Conservation (phyloP, 2,329 filamentous ascomycete genomes). For the Exophiala oligosperma region DNA sequence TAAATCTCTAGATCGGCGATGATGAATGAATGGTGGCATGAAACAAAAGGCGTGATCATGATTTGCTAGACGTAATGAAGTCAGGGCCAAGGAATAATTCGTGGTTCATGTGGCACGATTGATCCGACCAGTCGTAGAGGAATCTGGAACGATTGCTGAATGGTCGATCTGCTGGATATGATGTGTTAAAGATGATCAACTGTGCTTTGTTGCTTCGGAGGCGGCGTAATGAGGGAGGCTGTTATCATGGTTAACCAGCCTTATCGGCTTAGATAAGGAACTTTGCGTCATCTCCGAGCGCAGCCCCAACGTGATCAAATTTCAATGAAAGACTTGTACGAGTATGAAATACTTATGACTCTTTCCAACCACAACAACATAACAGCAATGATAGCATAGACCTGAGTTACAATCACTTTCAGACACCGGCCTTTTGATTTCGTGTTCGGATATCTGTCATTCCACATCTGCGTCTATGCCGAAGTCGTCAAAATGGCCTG, state of each 20-base stretch:
- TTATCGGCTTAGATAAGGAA: slow-evolving; percentile 1
- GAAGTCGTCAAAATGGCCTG: slow-evolving; percentile 2
- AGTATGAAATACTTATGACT: background rate
- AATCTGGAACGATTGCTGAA: background rate
- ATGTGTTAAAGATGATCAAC: background rate
- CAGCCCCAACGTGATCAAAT: background rate
- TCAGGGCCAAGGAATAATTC: background rate
- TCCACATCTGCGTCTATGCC: background rate
- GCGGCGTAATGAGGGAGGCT: background rate
- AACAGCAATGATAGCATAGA: too few relatives aligned
- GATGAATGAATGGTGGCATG: slow-evolving; percentile 42
- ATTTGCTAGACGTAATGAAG: background rate
- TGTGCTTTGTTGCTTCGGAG: background rate
- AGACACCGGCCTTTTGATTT: too few relatives aligned
- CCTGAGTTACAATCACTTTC: too few relatives aligned
- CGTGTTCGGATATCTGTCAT: too few relatives aligned
- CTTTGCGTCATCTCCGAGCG: background rate
- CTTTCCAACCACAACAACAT: background rate
- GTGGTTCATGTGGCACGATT: background rate
- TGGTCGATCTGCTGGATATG: background rate
- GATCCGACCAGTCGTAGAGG: background rate
- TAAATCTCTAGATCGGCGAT: slow-evolving; percentile 60
- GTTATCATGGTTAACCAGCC: background rate
- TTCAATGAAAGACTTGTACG: background rate
- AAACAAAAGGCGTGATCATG: background rate